Conservation (phyloP, 176 grass and related monocot genomes). For the Oryza rufipogon region DNA sequence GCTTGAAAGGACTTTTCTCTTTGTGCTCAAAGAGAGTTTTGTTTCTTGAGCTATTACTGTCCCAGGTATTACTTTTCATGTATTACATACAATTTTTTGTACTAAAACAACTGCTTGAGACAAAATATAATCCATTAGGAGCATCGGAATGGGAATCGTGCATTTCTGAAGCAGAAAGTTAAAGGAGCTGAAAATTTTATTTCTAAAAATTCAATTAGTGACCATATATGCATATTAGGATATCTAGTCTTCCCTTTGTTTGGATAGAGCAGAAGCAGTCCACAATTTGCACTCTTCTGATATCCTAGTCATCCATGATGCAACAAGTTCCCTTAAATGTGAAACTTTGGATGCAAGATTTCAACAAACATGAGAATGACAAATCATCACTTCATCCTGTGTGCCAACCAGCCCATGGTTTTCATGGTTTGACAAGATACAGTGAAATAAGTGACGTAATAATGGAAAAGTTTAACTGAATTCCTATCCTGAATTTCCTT, state of each 20-base stretch:
- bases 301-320: conserved; percentile 40
- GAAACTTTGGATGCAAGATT: conserved; percentile 1
- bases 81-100: neutral
- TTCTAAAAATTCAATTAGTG: neutral
- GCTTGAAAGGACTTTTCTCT: conserved; percentile 25
- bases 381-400: conserved; percentile 6
- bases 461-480: neutral
- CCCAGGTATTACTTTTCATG: neutral
- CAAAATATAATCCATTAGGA: neutral
- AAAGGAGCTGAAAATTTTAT: neutral
- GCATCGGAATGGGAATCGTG: neutral
- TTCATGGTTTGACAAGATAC: neutral
- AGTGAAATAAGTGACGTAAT: neutral
- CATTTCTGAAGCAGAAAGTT: neutral
- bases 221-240: neutral
- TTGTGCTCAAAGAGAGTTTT: conserved; percentile 8
- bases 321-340: conserved; percentile 3
- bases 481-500: neutral
- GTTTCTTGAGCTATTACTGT: neutral
- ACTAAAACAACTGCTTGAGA: neutral
- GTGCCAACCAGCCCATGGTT: conserved; percentile 18
- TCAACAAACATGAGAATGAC: conserved; percentile 34
- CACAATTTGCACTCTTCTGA: conserved; percentile 11
- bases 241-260: neutral
- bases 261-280: neutral